phyloP scores from a whole-genome alignment of 2,329 filamentous ascomycete genomes.

The Beauveria bassiana region DNA sequence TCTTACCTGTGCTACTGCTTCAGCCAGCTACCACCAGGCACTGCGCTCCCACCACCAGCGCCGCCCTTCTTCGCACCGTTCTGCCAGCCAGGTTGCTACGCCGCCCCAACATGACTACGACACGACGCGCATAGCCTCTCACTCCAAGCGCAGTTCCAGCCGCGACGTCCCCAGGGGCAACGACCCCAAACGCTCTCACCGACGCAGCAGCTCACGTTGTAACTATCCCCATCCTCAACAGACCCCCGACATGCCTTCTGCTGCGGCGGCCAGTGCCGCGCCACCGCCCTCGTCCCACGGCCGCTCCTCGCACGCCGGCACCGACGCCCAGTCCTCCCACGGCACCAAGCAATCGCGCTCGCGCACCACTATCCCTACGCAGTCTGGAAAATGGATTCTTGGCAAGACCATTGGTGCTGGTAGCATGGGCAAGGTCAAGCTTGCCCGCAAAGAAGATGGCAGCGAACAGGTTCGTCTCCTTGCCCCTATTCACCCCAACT shows the following conservation, averaged over 20 bases:
- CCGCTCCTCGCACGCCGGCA: constrained; percentile 33
- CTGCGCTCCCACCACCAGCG: constrained; percentile 29
- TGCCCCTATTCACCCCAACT: constrained; percentile 1
- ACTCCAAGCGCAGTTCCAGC: constrained; percentile 57
- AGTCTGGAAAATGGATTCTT: constrained; percentile 86
- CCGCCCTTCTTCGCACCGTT: constrained; percentile 33
- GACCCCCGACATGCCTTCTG: constrained; percentile 40
- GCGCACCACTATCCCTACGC: constrained; percentile 79
- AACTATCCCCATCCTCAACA: constrained; percentile 26
- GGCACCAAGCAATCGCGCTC: constrained; percentile 47
- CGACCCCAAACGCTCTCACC: constrained; percentile 37
- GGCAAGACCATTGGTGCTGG: constrained; percentile 96
- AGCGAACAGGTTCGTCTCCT: constrained; percentile 69
- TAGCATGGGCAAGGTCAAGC: constrained; percentile 98
- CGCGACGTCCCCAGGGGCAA: constrained; percentile 54
- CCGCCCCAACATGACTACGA: constrained; percentile 63
- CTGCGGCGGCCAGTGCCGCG: constrained; percentile 42
- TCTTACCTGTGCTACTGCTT: constrained; percentile 1
- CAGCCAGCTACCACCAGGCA: background rate
- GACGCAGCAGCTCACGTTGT: constrained; percentile 43
- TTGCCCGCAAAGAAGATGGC: constrained; percentile 82
- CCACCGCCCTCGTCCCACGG: constrained; percentile 40
- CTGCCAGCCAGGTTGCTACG: constrained; percentile 34
- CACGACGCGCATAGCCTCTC: constrained; percentile 55
- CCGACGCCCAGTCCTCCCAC: constrained; percentile 30